A percentile compares a stretch with the other conserved stretches of the same genome.
phyloP scores from a whole-genome alignment of 495 filamentous ascomycete genomes.

The Aspergillus panamensis region DNA sequence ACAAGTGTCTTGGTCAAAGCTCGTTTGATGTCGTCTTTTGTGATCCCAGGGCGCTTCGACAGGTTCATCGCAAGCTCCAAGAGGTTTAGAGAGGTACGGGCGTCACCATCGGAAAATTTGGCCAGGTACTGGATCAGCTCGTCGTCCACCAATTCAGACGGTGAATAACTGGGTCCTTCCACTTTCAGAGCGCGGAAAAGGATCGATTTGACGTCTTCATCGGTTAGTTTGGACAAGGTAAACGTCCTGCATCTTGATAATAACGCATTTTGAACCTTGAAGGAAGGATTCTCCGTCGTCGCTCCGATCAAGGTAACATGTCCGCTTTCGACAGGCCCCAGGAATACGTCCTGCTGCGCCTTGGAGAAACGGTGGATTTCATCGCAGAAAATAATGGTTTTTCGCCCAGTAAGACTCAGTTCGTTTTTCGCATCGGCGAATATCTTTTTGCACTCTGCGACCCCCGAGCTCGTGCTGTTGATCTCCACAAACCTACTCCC shows the following conservation, averaged over 20 bases:
- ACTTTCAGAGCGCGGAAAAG: slow-evolving; percentile 65
- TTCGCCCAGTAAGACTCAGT: slow-evolving; percentile 73
- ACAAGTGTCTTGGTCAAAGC: slow-evolving; percentile 85
- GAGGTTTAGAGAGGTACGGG: slow-evolving; percentile 86
- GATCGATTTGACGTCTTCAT: slow-evolving; percentile 67
- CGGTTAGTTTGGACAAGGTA: slow-evolving; percentile 69
- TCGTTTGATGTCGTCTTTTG: slow-evolving; percentile 66
- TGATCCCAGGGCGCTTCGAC: slow-evolving; percentile 49
- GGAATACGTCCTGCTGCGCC: slow-evolving; percentile 89
- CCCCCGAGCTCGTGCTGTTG: slow-evolving; percentile 85
- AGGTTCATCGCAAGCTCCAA: slow-evolving; percentile 78
- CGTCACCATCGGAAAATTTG: slow-evolving; percentile 85
- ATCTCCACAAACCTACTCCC: slow-evolving; percentile 90
- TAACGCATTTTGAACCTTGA: slow-evolving; percentile 87
- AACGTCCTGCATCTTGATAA: slow-evolving; percentile 89
- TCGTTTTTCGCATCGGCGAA: slow-evolving; percentile 84
- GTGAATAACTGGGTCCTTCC: slow-evolving; percentile 54
- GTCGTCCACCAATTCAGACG: slow-evolving; percentile 64
- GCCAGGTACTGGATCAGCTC: slow-evolving; percentile 78
- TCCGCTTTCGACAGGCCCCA: slow-evolving; percentile 89
- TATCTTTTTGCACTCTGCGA: slow-evolving; percentile 94
- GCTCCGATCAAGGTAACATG: slow-evolving; percentile 90
- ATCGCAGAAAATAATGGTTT: slow-evolving; percentile 97
- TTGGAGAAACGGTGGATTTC: slow-evolving; percentile 96
- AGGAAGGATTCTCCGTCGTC: slow-evolving; percentile 95